Base-by-base conservation (phyloP, 441 rosid genomes). In the Eugenia klotzschiana region DNA sequence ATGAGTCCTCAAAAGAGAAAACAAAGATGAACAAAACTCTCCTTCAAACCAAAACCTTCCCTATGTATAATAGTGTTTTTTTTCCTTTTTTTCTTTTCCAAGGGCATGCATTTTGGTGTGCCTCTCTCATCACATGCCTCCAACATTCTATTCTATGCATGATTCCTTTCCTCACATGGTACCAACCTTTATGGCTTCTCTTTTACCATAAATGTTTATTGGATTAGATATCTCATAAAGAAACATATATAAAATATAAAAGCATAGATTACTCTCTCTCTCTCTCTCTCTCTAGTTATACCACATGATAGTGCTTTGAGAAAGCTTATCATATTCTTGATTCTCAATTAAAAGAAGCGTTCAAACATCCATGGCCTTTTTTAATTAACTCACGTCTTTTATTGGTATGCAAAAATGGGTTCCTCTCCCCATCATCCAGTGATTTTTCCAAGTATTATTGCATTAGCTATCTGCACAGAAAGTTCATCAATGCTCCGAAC, bases 81-180 rank as follows among this genome's bases (percentile, higher is more conserved):
- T 49, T 11, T n/a, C n/a, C n/a, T 49, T 46, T 49, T 11, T n/a
- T n/a, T n/a, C n/a, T n/a, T 43, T 52, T 69, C 37, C 77, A 81
- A 52, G 80, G 27, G 25, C 49, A 64, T 64, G 11, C n/a, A 51
- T 82, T 60, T 60, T 9, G 51, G 27, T 82, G 18, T 12, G 13
- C 51, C 26, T 14, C 43, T 50, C 26, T 82, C 54, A n/a, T 51
- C 91, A 90, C 91, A 89, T 90, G 93, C 72, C 79, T 83, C 85
- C 91, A 87, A 87, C 90, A 89, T 85, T 88, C 85, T 84, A 54
- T 53, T 79, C 79, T 69, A 51, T 60, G 52, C 79, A 43, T 41
- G 12, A 81, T 84, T 14, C 58, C 84, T 88, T 89, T 84, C 79
- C 77, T 91, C 91, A 88, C 91, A 87, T 89, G 93, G 90, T 83